phyloP scores from a whole-genome alignment of 2,329 filamentous ascomycete species.

The Epichloe hybrida region DNA sequence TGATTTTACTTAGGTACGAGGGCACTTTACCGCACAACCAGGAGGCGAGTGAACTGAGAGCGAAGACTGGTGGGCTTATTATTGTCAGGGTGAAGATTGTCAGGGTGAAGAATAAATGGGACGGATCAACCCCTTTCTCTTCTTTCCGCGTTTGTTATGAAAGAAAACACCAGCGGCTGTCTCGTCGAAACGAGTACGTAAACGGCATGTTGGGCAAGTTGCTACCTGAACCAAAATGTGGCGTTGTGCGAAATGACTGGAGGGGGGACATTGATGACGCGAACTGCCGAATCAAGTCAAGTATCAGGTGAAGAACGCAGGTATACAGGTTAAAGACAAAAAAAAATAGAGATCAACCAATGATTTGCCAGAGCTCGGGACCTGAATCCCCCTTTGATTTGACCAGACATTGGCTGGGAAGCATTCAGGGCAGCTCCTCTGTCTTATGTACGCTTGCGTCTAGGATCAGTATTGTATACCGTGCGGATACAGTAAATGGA shows the following conservation, averaged over 20 bases:
- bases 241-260: background rate
- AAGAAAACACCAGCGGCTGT: too few species aligned
- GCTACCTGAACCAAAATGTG: background rate
- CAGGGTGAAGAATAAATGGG: too few species aligned
- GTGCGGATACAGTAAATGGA: constrained; percentile 14
- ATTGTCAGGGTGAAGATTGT: too few species aligned
- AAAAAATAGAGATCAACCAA: background rate
- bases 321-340: background rate
- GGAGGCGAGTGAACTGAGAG: too few species aligned
- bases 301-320: background rate
- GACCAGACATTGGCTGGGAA: background rate
- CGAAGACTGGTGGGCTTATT: too few species aligned
- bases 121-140: too few species aligned
- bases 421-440: background rate
- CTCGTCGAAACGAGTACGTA: background rate
- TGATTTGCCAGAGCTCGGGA: background rate
- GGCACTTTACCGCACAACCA: background rate
- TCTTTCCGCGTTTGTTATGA: too few species aligned
- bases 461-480: constrained; percentile 18
- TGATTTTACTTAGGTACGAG: background rate
- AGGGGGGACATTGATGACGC: background rate
- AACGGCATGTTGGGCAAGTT: background rate
- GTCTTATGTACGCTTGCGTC: background rate
- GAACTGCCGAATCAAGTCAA: background rate
- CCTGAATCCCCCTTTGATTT: background rate